phyloP scores from a whole-genome alignment of 805 yeast species.

The Saccharomycopsis babjevae region DNA sequence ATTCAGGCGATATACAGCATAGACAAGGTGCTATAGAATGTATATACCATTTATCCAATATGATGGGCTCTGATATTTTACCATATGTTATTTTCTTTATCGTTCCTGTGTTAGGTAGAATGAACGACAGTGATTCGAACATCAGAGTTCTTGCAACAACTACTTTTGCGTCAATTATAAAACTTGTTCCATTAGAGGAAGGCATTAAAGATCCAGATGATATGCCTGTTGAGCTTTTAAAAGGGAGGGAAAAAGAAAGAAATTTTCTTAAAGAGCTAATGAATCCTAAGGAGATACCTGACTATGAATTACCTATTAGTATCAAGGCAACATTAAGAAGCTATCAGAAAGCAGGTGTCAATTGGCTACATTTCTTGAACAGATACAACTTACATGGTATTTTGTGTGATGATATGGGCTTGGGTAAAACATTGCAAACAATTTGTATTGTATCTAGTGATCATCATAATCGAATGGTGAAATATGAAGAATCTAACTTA shows the following conservation, averaged over 20 bases:
- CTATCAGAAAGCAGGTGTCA: slow-evolving; percentile 97
- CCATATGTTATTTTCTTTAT: slow-evolving; percentile 93
- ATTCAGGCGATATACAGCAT: slow-evolving; percentile 55
- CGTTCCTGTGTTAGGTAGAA: slow-evolving; percentile 93
- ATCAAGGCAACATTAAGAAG: slow-evolving; percentile 88
- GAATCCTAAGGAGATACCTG: slow-evolving; percentile 85
- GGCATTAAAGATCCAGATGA: slow-evolving; percentile 95
- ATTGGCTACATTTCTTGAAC: slow-evolving; percentile 93
- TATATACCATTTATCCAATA: slow-evolving; percentile 69
- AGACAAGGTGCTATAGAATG: slow-evolving; percentile 95
- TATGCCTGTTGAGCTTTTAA: slow-evolving; percentile 72
- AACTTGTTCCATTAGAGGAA: slow-evolving; percentile 91
- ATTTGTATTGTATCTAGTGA: slow-evolving; percentile 96
- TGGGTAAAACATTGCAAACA: slow-evolving; percentile 94
- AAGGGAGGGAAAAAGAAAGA: slow-evolving; percentile 87
- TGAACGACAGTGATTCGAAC: slow-evolving; percentile 90
- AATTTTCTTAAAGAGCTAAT: slow-evolving; percentile 95
- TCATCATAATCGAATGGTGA: slow-evolving; percentile 74
- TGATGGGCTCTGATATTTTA: slow-evolving; percentile 80
- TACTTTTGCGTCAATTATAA: slow-evolving; percentile 91
- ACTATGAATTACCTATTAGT: slow-evolving; percentile 81
- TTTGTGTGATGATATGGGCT: slow-evolving; percentile 98
- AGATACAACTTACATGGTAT: slow-evolving; percentile 95
- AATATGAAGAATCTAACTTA: slow-evolving; percentile 46
- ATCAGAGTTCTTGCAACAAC: slow-evolving; percentile 89